Evolutionary conservation across 768 basidiomycete genomes (phyloP).

Genomic region (Lactarius tabidus): DNA sequence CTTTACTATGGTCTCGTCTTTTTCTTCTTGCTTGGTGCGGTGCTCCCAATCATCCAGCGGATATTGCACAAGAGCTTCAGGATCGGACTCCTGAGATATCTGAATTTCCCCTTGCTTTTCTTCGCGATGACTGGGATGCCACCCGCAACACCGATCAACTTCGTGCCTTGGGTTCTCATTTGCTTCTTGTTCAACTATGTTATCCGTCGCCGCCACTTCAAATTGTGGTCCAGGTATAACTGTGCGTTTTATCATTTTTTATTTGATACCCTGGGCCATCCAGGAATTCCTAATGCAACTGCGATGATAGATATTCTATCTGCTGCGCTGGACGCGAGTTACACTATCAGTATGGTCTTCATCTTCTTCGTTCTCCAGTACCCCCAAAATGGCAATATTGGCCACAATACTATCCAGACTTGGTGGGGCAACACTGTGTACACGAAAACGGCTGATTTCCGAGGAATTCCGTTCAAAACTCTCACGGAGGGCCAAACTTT

Average conservation of each 20-base stretch:
- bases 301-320: constrained; percentile 50
- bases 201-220: constrained; percentile 29
- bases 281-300: constrained; percentile 27
- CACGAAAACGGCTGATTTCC: not conserved
- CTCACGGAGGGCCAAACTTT: not conserved
- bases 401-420: constrained; percentile 39
- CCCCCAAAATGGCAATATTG: constrained; percentile 46
- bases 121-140: constrained; percentile 39
- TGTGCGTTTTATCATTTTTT: constrained; percentile 24
- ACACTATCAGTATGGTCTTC: constrained; percentile 50
- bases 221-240: constrained; percentile 39
- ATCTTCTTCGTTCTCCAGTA: constrained; percentile 63
- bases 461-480: not conserved
- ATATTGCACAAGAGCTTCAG: constrained; percentile 33
- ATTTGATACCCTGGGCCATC: constrained; percentile 24
- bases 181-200: constrained; percentile 37
- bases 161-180: constrained; percentile 36
- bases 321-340: constrained; percentile 63
- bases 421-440: constrained; percentile 59
- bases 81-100: constrained; percentile 44
- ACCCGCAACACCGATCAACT: constrained; percentile 40
- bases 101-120: constrained; percentile 50
- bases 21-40: constrained; percentile 75
- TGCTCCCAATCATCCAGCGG: constrained; percentile 55
- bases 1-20: constrained; percentile 40